Evolutionary conservation across 1,284 basidiomycete genomes (phyloP).

Genomic region (Cronartium quercuum): DNA sequence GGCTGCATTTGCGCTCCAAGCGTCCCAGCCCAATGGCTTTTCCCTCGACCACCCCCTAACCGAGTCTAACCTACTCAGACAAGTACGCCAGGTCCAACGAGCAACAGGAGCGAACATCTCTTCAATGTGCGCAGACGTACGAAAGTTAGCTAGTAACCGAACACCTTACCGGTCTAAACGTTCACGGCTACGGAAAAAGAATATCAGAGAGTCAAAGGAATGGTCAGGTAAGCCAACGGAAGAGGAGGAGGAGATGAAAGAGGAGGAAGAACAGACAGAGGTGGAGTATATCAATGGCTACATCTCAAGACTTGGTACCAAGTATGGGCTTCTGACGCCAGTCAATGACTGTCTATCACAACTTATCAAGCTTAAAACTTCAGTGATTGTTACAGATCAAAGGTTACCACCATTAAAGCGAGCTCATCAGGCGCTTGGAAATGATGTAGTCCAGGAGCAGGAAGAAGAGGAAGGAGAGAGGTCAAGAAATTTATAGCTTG

Average conservation of each 20-base stretch:
- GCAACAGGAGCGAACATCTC: constrained; percentile 63
- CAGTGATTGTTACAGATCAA: background rate
- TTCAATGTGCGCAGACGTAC: constrained; percentile 64
- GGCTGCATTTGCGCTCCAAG: constrained; percentile 44
- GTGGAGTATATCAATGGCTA: constrained; percentile 78
- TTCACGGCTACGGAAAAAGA: background rate
- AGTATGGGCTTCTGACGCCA: constrained; percentile 61
- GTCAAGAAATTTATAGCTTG: no score
- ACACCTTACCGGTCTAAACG: constrained; percentile 1
- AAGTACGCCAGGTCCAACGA: constrained; percentile 58
- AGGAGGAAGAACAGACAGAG: constrained; percentile 40
- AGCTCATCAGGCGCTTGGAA: background rate
- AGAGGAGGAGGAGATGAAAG: constrained; percentile 16
- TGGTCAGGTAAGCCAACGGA: constrained; percentile 63
- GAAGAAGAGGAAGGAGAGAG: background rate
- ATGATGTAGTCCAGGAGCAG: background rate
- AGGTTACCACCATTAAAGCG: background rate
- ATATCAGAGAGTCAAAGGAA: constrained; percentile 41
- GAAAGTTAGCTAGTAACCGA: constrained; percentile 6
- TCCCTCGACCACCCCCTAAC: constrained; percentile 44
- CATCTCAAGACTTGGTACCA: constrained; percentile 61
- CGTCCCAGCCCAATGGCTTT: constrained; percentile 32
- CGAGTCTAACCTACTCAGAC: constrained; percentile 47
- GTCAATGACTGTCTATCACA: constrained; percentile 60
- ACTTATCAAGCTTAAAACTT: constrained; percentile 57